A percentile compares a stretch with the other conserved stretches of the same genome.
Evolutionary conservation across 345 rosid genomes (phyloP).

Genomic region (Crucihimalaya himalaica): DNA sequence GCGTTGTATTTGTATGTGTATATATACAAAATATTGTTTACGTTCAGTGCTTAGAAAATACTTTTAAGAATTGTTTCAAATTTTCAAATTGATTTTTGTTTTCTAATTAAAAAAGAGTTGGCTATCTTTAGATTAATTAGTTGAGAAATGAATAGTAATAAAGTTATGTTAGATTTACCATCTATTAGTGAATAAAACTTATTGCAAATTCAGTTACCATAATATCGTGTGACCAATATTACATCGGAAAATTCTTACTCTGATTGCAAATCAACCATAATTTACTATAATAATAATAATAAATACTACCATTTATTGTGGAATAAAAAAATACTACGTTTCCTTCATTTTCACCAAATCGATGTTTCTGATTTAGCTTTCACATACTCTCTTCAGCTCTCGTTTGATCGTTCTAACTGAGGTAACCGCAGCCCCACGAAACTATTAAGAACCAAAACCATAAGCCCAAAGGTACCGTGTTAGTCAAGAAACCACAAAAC

Average conservation of each 20-base stretch:
- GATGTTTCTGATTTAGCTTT: neutral
- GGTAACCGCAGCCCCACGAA: constrained; percentile 55
- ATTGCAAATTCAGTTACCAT: neutral
- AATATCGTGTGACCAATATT: neutral
- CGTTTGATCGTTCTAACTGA: constrained; percentile 58
- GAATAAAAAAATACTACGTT: neutral
- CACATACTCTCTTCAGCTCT: constrained; percentile 50
- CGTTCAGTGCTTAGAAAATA: neutral
- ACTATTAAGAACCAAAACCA: constrained; percentile 41
- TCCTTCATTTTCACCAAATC: neutral
- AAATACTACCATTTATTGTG: neutral
- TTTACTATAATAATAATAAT: neutral
- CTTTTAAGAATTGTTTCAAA: neutral
- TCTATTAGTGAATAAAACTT: neutral
- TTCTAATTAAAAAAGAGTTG: neutral
- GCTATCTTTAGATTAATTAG: neutral
- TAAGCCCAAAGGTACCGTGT: neutral
- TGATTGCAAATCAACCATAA: neutral
- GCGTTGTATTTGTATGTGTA: neutral
- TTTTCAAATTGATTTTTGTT: too few species aligned
- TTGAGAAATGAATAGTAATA: neutral
- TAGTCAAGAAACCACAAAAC: neutral
- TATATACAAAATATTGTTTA: neutral
- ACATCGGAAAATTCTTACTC: neutral
- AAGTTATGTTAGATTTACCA: neutral